Conservation (phyloP, 768 basidiomycete species). For the Dentipellis sp. region DNA sequence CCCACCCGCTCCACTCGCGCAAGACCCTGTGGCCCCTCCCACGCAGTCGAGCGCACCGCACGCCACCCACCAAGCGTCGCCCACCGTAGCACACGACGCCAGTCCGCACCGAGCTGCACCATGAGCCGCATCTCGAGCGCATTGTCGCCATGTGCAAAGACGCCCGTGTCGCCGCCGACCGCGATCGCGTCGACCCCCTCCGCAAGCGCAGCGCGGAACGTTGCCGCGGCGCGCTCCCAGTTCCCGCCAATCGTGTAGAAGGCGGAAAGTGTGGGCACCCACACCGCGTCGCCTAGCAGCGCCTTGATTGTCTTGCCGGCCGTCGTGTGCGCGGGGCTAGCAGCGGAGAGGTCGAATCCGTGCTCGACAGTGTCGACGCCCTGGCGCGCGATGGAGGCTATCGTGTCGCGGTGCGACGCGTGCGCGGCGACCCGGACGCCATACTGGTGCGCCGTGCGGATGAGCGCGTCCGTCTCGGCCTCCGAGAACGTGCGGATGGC, state of each 20-base stretch:
- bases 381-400: conserved; percentile 22
- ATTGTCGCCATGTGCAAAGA: conserved; percentile 53
- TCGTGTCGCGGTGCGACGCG: conserved; percentile 28
- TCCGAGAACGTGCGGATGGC: conserved; percentile 35
- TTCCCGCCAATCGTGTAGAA: conserved; percentile 26
- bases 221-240: conserved; percentile 30
- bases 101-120: conserved; percentile 44
- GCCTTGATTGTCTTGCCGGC: conserved; percentile 7
- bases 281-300: conserved; percentile 25
- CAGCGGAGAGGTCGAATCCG: conserved; percentile 24
- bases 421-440: conserved; percentile 55
- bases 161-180: conserved; percentile 58
- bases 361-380: conserved; percentile 52
- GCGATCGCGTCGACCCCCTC: conserved; percentile 39
- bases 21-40: conserved; percentile 28
- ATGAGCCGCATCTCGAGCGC: conserved; percentile 53
- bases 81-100: conserved; percentile 46
- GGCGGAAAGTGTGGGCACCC: conserved; percentile 52
- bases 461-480: conserved; percentile 38
- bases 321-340: conserved; percentile 2
- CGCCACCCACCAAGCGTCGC: conserved; percentile 52
- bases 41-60: conserved; percentile 37
- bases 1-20: conserved; percentile 20
- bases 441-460: conserved; percentile 39
- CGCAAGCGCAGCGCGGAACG: conserved; percentile 38